Base-by-base conservation (phyloP, 305 asterid genomes). In the Euphrasia arctica region DNA sequence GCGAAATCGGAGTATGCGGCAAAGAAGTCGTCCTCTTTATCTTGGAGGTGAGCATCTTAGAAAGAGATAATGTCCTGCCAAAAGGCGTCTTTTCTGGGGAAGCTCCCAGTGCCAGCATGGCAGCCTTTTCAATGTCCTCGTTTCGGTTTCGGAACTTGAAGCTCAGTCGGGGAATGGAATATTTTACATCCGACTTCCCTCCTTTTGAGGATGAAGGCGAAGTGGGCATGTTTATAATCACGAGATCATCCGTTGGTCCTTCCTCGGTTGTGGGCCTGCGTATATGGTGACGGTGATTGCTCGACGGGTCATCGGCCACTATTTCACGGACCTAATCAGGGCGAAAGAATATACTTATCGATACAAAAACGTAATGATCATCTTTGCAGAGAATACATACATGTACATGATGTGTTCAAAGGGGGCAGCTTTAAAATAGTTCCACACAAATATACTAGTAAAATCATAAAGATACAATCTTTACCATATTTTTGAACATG, bases 41-140 rank as follows among this genome's bases (percentile, higher is more conserved):
- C 72, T 49, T 84, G 9, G 88, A 77, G 3, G 70, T 60, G 61
- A 93, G 88, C 42, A 90, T 68, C 75, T 81, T 93, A 1, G 96
- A 50, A 58, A 93, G 77, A 11, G 99, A 93, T 64, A 85, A 81
- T 27, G 88, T 74, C 77, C 96, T 79, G 1, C 78, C 31, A 64
- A 85, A 69, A 11, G 91, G 69, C 13, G 70, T 54, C 79, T 81
- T 89, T 61, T 62, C 86, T 4, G 89, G 81, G 32, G 91, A 80
- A 67, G 58, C 86, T 74, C 95, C 91, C 32, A 87, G 79, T 58
- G 85, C 95, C 39, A 85, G 67, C 82, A 85, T 87, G 69, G 93
- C 89, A 58, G 90, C 91, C 34, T 77, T 87, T 66, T 92, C 97
- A 41, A 83, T 84, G 70, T 93, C 98, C 0, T 89, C 62, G 51